These are phyloP conservation scores for Blastobotrys capitulatus DNA, from an alignment of 1,139 yeast genomes.

Conservation along the genomic window DNA sequence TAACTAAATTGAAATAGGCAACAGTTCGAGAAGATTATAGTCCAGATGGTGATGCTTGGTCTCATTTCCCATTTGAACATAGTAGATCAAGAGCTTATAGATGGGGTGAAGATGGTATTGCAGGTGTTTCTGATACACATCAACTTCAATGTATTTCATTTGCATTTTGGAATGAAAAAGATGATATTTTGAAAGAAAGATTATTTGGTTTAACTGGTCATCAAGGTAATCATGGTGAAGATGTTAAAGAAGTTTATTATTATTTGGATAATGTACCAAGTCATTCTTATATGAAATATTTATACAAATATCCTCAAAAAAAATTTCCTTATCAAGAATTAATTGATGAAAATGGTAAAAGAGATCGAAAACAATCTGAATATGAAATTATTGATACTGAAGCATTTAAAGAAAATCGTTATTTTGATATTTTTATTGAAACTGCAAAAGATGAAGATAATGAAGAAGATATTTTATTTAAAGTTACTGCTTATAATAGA, in stretches of 20 bases:
- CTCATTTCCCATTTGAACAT: constrained; percentile 82
- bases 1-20: constrained; percentile 40
- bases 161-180: constrained; percentile 92
- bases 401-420: constrained; percentile 69
- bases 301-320: constrained; percentile 86
- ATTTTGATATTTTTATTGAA: constrained; percentile 87
- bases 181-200: constrained; percentile 79
- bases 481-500: constrained; percentile 87
- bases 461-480: constrained; percentile 64
- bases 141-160: constrained; percentile 71
- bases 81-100: constrained; percentile 79
- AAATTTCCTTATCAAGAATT: constrained; percentile 79
- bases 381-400: constrained; percentile 75
- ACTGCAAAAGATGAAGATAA: constrained; percentile 84
- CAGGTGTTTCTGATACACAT: constrained; percentile 85
- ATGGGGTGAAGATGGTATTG: constrained; percentile 97
- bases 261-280: constrained; percentile 90
- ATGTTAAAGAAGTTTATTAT: constrained; percentile 80
- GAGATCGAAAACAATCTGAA: constrained; percentile 62
- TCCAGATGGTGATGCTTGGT: constrained; percentile 84
- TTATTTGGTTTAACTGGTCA: constrained; percentile 88
- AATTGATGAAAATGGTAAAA: constrained; percentile 59
- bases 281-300: constrained; percentile 87
- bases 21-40: constrained; percentile 94
- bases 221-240: constrained; percentile 96